Percentiles rank a stretch among this genome's conserved stretches.
These are phyloP conservation scores for Fonsecaea pedrosoi DNA, from an alignment of 2,329 filamentous ascomycete species.

Conservation along the genomic window DNA sequence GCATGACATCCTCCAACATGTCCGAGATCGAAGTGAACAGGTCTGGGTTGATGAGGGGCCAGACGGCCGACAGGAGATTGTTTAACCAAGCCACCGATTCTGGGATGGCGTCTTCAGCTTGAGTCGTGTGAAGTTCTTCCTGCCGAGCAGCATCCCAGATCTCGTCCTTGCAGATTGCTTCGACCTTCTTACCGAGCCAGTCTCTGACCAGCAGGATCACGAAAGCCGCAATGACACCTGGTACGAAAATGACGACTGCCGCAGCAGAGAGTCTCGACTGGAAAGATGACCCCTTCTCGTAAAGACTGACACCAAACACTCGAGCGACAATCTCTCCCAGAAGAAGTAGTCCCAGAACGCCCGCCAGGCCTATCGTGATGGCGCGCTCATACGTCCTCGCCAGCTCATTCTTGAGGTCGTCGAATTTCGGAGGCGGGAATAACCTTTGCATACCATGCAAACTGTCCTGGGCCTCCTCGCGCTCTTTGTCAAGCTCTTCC, in stretches of 20 bases:
- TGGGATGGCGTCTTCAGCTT: slow-evolving; percentile 55
- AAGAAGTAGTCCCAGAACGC: slow-evolving; percentile 37
- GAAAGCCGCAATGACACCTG: slow-evolving; percentile 25
- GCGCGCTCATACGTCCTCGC: slow-evolving; percentile 54
- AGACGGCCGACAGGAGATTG: slow-evolving; percentile 69
- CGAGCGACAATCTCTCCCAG: slow-evolving; percentile 23
- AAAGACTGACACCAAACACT: slow-evolving; percentile 18
- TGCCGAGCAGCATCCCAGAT: slow-evolving; percentile 70
- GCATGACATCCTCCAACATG: slow-evolving; percentile 80
- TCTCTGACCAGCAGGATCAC: slow-evolving; percentile 57
- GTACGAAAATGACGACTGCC: slow-evolving; percentile 16
- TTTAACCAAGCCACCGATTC: slow-evolving; percentile 77
- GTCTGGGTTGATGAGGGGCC: slow-evolving; percentile 78
- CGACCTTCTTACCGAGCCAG: slow-evolving; percentile 68
- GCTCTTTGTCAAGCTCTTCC: slow-evolving; percentile 53
- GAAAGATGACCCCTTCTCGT: slow-evolving; percentile 14
- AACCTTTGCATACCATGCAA: slow-evolving; percentile 56
- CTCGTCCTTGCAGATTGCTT: slow-evolving; percentile 70
- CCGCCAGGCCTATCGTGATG: slow-evolving; percentile 47
- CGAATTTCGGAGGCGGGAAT: slow-evolving; percentile 62
- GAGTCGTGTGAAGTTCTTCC: slow-evolving; percentile 44
- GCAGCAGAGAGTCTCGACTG: slow-evolving; percentile 8
- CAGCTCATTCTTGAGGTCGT: slow-evolving; percentile 54
- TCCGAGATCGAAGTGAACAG: slow-evolving; percentile 73
- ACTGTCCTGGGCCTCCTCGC: slow-evolving; percentile 49